These are phyloP conservation scores for Floccularia luteovirens DNA, from an alignment of 768 basidiomycete genomes.

Conservation along the genomic window DNA sequence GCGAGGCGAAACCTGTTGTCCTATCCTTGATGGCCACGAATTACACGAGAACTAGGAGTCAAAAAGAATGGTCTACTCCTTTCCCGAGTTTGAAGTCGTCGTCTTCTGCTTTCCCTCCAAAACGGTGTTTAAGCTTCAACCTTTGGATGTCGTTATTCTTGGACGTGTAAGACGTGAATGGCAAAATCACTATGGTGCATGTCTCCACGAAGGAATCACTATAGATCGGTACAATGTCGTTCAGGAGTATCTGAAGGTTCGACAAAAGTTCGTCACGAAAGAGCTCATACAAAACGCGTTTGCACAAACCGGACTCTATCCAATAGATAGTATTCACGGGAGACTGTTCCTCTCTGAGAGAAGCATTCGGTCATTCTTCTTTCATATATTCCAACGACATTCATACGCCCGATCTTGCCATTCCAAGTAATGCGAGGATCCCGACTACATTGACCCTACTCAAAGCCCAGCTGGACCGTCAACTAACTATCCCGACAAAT, in stretches of 20 bases:
- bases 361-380: background rate
- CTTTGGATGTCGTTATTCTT: constrained; percentile 26
- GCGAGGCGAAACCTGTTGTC: constrained; percentile 14
- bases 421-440: background rate
- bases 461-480: background rate
- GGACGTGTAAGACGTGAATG: constrained; percentile 4
- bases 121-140: constrained; percentile 26
- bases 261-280: constrained; percentile 9
- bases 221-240: constrained; percentile 11
- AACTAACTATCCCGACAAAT: background rate
- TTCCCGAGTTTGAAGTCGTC: constrained; percentile 13
- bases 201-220: constrained; percentile 1
- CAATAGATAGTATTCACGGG: background rate
- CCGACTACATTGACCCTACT: too few relatives aligned
- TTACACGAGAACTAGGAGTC: constrained; percentile 20
- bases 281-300: constrained; percentile 13
- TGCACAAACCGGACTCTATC: constrained; percentile 13
- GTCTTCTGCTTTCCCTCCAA: constrained; percentile 24
- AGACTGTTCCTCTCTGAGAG: background rate
- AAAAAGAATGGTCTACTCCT: constrained; percentile 7
- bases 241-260: constrained; percentile 5
- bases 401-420: background rate
- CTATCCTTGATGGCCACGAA: constrained; percentile 28
- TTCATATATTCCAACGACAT: background rate
- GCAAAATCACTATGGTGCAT: constrained; percentile 2